phyloP scores from a whole-genome alignment of 352 stramenopile species.

The Pythium folliculosum region DNA sequence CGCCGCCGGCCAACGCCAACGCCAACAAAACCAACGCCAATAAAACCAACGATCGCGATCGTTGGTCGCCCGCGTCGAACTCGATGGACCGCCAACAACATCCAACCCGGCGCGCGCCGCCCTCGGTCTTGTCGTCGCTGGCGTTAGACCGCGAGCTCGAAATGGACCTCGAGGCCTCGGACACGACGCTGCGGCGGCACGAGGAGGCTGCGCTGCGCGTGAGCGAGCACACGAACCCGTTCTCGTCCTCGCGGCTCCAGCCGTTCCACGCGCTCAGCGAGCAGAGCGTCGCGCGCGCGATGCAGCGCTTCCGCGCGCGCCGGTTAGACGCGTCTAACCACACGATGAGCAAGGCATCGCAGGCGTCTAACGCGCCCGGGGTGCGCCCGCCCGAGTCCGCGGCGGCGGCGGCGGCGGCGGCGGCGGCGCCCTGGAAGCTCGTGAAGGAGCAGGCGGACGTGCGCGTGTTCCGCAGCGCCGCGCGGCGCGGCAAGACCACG shows the following conservation, averaged over 20 bases:
- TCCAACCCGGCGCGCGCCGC: not conserved
- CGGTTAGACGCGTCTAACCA: not conserved
- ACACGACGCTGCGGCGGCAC: constrained; percentile 20
- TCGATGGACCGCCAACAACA: not conserved
- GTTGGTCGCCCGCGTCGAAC: not conserved
- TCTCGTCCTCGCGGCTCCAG: constrained; percentile 28
- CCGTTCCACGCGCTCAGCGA: constrained; percentile 31
- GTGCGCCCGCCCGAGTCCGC: too few species aligned
- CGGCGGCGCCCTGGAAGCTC: constrained; percentile 56
- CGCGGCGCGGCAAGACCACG: constrained; percentile 42
- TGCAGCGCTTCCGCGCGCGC: constrained; percentile 17
- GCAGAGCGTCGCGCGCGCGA: constrained; percentile 15
- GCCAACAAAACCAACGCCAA: not conserved
- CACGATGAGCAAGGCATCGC: too few species aligned
- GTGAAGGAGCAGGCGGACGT: constrained; percentile 64
- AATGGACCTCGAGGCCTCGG: constrained; percentile 24
- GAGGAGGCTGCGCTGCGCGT: constrained; percentile 28
- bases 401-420: too few species aligned
- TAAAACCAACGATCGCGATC: too few species aligned
- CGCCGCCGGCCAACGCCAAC: not conserved
- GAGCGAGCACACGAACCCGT: constrained; percentile 31
- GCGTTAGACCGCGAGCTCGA: constrained; percentile 26
- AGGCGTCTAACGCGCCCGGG: constrained; percentile 3
- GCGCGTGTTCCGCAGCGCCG: constrained; percentile 53
- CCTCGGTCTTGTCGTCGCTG: constrained; percentile 5